Percentiles rank a stretch among this genome's conserved stretches.
Conservation (phyloP, 2,329 filamentous ascomycete species). For the Alternaria dauci region DNA sequence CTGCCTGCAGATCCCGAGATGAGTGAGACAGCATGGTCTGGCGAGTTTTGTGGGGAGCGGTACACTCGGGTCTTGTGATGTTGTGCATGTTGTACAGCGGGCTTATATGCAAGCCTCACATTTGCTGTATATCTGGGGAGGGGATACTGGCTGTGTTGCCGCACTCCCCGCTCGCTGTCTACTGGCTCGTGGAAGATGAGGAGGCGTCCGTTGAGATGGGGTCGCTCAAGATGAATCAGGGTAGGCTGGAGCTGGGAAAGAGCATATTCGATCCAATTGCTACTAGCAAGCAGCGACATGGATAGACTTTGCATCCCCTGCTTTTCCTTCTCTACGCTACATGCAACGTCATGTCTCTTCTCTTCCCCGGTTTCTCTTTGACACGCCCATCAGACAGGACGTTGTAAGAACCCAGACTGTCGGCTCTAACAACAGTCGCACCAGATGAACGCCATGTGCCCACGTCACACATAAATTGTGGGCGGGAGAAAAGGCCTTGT, state of each 20-base stretch:
- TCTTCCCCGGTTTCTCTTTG: too few species aligned
- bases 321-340: not conserved
- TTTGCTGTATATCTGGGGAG: not conserved
- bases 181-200: slow-evolving; percentile 17
- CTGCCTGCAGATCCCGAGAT: slow-evolving; percentile 40
- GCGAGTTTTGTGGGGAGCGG: slow-evolving; percentile 29
- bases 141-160: not conserved
- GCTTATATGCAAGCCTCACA: slow-evolving; percentile 14
- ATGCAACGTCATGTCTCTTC: not conserved
- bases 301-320: not conserved
- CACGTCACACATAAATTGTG: slow-evolving; percentile 10
- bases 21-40: slow-evolving; percentile 38
- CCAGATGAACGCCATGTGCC: slow-evolving; percentile 22
- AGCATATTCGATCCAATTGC: not conserved
- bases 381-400: too few species aligned
- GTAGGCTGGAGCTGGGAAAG: not conserved
- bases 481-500: slow-evolving; percentile 6
- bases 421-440: slow-evolving; percentile 7
- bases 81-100: slow-evolving; percentile 6
- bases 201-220: not conserved
- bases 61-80: slow-evolving; percentile 23
- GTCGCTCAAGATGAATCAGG: not conserved
- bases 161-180: slow-evolving; percentile 20
- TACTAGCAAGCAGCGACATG: too few species aligned
- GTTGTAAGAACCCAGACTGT: too few species aligned